These are phyloP conservation scores for Nicotiana obtusifolia DNA, from an alignment of 257 asterid species.

Conservation along the genomic window DNA sequence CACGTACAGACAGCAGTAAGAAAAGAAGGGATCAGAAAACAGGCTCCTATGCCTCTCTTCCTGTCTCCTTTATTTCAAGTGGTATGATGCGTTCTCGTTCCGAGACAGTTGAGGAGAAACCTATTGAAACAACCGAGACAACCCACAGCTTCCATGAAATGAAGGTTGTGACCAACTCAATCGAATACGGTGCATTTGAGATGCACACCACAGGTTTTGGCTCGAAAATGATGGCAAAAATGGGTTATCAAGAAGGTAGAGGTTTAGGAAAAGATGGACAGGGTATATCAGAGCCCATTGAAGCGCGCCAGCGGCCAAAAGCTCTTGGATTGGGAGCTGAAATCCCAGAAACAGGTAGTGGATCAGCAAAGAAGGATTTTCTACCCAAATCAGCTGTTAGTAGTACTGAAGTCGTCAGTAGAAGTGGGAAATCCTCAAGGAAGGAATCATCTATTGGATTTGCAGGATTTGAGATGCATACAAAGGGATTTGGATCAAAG, in stretches of 20 bases:
- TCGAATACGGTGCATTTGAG: constrained; percentile 67
- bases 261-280: constrained; percentile 89
- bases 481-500: constrained; percentile 88
- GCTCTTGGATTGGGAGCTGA: constrained; percentile 91
- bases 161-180: constrained; percentile 28
- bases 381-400: constrained; percentile 16
- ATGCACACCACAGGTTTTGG: constrained; percentile 97
- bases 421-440: constrained; percentile 26
- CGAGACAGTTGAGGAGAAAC: constrained; percentile 32
- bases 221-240: constrained; percentile 93
- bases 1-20: constrained; percentile 33
- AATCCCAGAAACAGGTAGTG: constrained; percentile 44
- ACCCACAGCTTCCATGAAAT: constrained; percentile 25
- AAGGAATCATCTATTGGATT: constrained; percentile 29
- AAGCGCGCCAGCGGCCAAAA: constrained; percentile 78
- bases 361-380: constrained; percentile 12
- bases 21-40: constrained; percentile 35
- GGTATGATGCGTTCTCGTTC: constrained; percentile 49
- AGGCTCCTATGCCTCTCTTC: constrained; percentile 69
- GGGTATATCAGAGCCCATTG: constrained; percentile 72
- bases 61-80: constrained; percentile 75
- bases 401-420: constrained; percentile 15
- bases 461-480: constrained; percentile 83
- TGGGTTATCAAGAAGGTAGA: constrained; percentile 79
- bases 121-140: constrained; percentile 26